phyloP scores from a whole-genome alignment of 2,329 filamentous ascomycete genomes.

The Alternaria ventricosa region DNA sequence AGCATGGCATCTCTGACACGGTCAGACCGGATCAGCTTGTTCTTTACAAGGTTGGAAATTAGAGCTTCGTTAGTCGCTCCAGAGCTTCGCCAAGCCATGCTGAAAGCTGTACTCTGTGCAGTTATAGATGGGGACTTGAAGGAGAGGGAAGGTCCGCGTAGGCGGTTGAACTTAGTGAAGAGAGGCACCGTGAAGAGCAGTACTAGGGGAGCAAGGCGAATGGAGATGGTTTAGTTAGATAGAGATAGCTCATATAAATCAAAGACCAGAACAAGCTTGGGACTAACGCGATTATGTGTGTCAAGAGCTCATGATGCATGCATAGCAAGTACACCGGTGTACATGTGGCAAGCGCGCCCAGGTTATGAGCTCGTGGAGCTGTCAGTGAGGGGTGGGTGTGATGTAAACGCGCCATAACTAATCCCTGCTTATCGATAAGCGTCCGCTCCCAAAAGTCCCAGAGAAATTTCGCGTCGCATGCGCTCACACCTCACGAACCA shows the following conservation, averaged over 20 bases:
- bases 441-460: conserved; percentile 24
- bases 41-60: conserved; percentile 75
- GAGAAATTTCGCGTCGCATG: conserved; percentile 25
- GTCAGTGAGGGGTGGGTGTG: conserved; percentile 10
- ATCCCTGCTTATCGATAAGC: conserved; percentile 32
- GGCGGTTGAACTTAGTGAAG: conserved; percentile 25
- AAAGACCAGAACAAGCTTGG: background rate
- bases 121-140: background rate
- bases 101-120: conserved; percentile 28
- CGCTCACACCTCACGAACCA: conserved; percentile 8
- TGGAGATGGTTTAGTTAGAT: conserved; percentile 10
- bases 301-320: conserved; percentile 3
- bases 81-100: conserved; percentile 90
- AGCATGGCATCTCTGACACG: conserved; percentile 82
- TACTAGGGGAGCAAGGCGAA: conserved; percentile 6
- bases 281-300: background rate
- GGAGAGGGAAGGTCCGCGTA: conserved; percentile 17
- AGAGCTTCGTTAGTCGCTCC: conserved; percentile 77
- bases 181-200: conserved; percentile 29
- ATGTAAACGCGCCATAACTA: background rate
- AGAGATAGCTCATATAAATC: background rate
- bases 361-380: background rate
- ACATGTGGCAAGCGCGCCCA: conserved; percentile 6
- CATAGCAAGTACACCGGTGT: background rate
- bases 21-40: conserved; percentile 74